Base-by-base conservation (phyloP, 1,139 yeast genomes). In the Blastobotrys persicus region DNA sequence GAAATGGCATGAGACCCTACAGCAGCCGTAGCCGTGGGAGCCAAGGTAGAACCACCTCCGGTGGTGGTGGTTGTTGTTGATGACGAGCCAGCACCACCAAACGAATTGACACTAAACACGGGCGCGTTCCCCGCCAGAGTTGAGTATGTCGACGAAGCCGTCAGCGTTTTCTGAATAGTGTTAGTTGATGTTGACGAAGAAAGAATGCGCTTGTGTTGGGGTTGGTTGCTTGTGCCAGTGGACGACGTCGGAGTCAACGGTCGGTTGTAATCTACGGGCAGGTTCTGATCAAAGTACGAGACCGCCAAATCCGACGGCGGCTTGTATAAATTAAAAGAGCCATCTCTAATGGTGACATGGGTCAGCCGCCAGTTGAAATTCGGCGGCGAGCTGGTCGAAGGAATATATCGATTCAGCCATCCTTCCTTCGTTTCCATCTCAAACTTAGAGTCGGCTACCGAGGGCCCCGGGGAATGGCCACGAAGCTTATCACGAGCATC, bases 221-320 rank as follows among this genome's bases (percentile, higher is more conserved):
- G 16, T 16, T 33, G 31, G 45, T 23, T 42, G 50, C 31, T 31
- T 26, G 51, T 17, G 41, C 45, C 31, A 39, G 43, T 40, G 23
- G 47, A 31, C 26, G 44, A 23, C 39, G 57, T 46, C 28, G 28
- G 28, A 23, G 28, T 23, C 28, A 9, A 6, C 9, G 28, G 28
- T 23, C 28, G 28, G n/a, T 44, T 23, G 18, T 46, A 33, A 41
- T 57, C 45, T 16, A 55, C 35, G 11, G 37, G 46, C 37, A 59
- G 39, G 2, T 56, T 50, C 16, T 62, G 53, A 42, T 65, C 69
- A 49, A 62, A 62, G n/a, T 59, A 49, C 35, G 57, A 57, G 37
- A 61, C 55, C 2, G 52, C 56, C 19, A 65, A 41, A 26, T 63
- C 68, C 4, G 66, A 49, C n/a, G 70, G 66, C 3, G 69, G 65